Conservation (phyloP, 106 monocot species). For the Allium sativum region DNA sequence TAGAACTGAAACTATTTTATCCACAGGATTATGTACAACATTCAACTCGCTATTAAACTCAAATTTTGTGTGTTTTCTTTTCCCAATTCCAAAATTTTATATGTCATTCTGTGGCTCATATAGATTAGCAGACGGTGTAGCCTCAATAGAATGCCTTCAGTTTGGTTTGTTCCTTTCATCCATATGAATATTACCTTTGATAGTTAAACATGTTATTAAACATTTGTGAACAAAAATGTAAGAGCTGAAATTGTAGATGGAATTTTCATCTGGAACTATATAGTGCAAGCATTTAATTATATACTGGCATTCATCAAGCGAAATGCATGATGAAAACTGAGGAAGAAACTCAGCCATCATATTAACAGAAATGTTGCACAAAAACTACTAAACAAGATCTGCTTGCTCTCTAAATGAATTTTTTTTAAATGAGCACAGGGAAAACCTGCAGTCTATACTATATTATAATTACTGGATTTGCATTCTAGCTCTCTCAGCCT, state of each 20-base stretch:
- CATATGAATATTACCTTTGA: slow-evolving; percentile 82
- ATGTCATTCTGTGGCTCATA: slow-evolving; percentile 16
- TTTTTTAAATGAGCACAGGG: slow-evolving; percentile 83
- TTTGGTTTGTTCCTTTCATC: slow-evolving; percentile 56
- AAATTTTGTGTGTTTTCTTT: slow-evolving; percentile 50
- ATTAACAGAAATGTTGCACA: slow-evolving; percentile 95
- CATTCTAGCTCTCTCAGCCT: no score
- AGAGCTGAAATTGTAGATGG: neutral
- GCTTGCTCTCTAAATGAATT: slow-evolving; percentile 93
- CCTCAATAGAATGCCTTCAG: neutral
- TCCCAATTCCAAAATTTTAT: slow-evolving; percentile 33
- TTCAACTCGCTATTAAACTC: slow-evolving; percentile 10
- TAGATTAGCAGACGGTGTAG: slow-evolving; percentile 9
- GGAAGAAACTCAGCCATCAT: slow-evolving; percentile 88
- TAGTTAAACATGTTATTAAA: no score
- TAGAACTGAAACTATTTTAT: no score
- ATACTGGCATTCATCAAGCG: slow-evolving; percentile 72
- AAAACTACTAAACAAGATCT: slow-evolving; percentile 86
- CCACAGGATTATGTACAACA: no score
- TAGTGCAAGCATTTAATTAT: slow-evolving; percentile 69
- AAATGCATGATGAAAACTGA: slow-evolving; percentile 76
- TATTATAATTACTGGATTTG: neutral
- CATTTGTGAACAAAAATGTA: neutral
- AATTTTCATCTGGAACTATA: slow-evolving; percentile 77
- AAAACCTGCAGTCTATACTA: slow-evolving; percentile 51